A percentile compares a stretch with the other conserved stretches of the same genome.
These are phyloP conservation scores for Phyllosticta capitalensis DNA, from an alignment of 2,329 filamentous ascomycete species.

Conservation along the genomic window DNA sequence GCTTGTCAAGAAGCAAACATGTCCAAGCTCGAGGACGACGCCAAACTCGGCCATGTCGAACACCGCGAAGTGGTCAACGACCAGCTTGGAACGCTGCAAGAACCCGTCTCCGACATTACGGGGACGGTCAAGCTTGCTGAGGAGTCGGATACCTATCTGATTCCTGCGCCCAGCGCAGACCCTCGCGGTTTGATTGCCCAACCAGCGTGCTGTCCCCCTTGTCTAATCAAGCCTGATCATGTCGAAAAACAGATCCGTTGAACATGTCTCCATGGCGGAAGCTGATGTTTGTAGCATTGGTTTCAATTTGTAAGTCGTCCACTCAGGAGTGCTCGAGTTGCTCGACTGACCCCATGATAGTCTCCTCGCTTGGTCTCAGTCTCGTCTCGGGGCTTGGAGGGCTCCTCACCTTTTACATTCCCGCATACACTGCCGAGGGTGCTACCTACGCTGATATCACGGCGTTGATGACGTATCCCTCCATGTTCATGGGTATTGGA, in stretches of 20 bases:
- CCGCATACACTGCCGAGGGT: slow-evolving; percentile 27
- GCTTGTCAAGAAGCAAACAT: background rate
- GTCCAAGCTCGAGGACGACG: slow-evolving; percentile 7
- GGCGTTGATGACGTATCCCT: slow-evolving; percentile 20
- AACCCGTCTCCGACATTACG: slow-evolving; percentile 14
- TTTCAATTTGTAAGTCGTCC: slow-evolving; percentile 19
- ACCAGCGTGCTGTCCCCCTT: background rate
- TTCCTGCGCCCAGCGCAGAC: slow-evolving; percentile 22
- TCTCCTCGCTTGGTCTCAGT: slow-evolving; percentile 31
- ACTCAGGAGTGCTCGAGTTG: background rate
- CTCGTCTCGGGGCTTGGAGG: slow-evolving; percentile 35
- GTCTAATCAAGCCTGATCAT: slow-evolving; percentile 10
- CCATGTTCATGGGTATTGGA: slow-evolving; percentile 20
- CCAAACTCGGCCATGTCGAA: slow-evolving; percentile 11
- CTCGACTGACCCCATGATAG: slow-evolving; percentile 15
- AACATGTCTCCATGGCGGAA: slow-evolving; percentile 22
- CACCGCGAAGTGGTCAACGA: slow-evolving; percentile 7
- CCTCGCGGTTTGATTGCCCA: slow-evolving; percentile 17
- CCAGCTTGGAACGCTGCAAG: slow-evolving; percentile 8
- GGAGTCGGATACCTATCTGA: slow-evolving; percentile 17
- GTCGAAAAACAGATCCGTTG: slow-evolving; percentile 21
- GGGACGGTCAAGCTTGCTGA: slow-evolving; percentile 24
- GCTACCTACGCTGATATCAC: slow-evolving; percentile 33
- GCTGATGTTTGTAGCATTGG: slow-evolving; percentile 19
- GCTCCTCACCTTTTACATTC: slow-evolving; percentile 34